A percentile compares a stretch with the other conserved stretches of the same genome.
Evolutionary conservation across 192 early-diverging fungal species (phyloP).

Genomic region (Mortierella claussenii): DNA sequence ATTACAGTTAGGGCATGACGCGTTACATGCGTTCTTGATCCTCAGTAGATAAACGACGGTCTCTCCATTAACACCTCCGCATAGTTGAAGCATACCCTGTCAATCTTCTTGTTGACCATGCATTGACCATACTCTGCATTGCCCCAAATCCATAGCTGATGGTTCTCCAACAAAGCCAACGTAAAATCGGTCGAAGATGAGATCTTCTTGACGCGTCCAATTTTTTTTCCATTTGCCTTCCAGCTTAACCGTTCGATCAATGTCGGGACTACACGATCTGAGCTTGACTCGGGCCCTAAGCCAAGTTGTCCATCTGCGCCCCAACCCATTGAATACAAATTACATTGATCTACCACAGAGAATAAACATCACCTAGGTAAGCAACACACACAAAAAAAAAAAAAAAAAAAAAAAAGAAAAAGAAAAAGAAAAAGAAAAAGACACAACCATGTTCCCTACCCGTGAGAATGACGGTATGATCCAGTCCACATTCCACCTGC

Average conservation of each 20-base stretch:
- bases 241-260: conserved; percentile 55
- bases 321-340: conserved; percentile 79
- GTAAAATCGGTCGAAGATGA: conserved; percentile 77
- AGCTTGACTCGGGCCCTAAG: conserved; percentile 57
- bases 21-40: too few species aligned
- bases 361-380: background rate
- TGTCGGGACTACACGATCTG: conserved; percentile 57
- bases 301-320: conserved; percentile 82
- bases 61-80: too few species aligned
- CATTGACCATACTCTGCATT: conserved; percentile 83
- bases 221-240: conserved; percentile 20
- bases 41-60: too few species aligned
- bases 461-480: conserved; percentile 72
- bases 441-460: conserved; percentile 24
- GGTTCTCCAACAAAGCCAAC: conserved; percentile 62
- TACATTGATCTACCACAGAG: conserved; percentile 39
- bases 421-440: background rate
- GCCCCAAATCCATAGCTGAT: conserved; percentile 75
- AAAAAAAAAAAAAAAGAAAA: background rate
- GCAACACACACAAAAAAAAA: too few species aligned
- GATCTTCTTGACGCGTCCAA: conserved; percentile 57
- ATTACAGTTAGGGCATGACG: too few species aligned
- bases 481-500: conserved; percentile 73
- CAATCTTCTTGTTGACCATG: conserved; percentile 68
- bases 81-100: too few species aligned